Percentiles rank a stretch among this genome's conserved stretches.
These are phyloP conservation scores for Hemileccinum impolitum DNA, from an alignment of 768 basidiomycete species.

Conservation along the genomic window DNA sequence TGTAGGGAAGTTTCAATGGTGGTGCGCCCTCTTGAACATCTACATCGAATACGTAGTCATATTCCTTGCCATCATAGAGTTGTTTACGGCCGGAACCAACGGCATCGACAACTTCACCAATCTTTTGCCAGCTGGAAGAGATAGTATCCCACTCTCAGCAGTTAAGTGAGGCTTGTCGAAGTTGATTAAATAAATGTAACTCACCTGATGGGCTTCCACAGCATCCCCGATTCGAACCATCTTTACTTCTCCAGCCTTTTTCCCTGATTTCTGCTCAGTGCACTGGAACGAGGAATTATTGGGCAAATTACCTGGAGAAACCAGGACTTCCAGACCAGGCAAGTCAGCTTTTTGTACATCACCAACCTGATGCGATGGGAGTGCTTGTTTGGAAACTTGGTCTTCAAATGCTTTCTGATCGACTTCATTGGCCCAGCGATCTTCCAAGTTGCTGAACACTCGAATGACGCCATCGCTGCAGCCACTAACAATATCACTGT, in stretches of 20 bases:
- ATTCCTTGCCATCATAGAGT: slow-evolving; percentile 90
- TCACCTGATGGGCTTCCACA: slow-evolving; percentile 90
- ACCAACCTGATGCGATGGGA: slow-evolving; percentile 85
- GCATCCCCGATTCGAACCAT: slow-evolving; percentile 79
- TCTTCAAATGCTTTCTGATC: slow-evolving; percentile 71
- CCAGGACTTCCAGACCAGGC: slow-evolving; percentile 80
- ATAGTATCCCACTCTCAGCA: slow-evolving; percentile 74
- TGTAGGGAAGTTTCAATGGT: slow-evolving; percentile 91
- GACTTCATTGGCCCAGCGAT: slow-evolving; percentile 66
- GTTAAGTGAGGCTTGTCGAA: neutral
- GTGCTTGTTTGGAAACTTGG: slow-evolving; percentile 68
- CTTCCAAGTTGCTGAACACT: slow-evolving; percentile 74
- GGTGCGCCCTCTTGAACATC: slow-evolving; percentile 93
- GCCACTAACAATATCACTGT: slow-evolving; percentile 90
- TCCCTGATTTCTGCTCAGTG: slow-evolving; percentile 49
- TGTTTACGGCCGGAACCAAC: slow-evolving; percentile 88
- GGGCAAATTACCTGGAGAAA: slow-evolving; percentile 51
- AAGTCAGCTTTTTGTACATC: slow-evolving; percentile 92
- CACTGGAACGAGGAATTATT: neutral
- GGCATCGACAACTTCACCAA: slow-evolving; percentile 95
- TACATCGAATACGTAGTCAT: slow-evolving; percentile 99
- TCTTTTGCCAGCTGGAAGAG: slow-evolving; percentile 77
- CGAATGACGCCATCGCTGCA: slow-evolving; percentile 86
- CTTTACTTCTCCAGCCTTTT: slow-evolving; percentile 88
- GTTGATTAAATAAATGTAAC: slow-evolving; percentile 9